These are phyloP conservation scores for Martiniozyma asiatica DNA, from an alignment of 1,139 yeast species.

Conservation along the genomic window DNA sequence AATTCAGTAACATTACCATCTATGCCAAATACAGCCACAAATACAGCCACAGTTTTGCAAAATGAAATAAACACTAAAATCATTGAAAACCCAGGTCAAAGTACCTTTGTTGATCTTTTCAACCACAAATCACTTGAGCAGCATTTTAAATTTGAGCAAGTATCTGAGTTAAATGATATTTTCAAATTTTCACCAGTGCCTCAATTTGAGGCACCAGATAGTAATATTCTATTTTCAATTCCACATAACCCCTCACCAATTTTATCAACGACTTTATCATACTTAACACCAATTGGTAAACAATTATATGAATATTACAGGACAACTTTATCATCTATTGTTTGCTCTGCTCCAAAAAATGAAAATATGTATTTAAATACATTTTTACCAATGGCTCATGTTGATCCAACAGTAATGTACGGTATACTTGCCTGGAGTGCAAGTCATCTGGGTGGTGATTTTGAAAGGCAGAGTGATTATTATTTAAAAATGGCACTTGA, in stretches of 20 bases:
- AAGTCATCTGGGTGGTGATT: slow-evolving; percentile 40
- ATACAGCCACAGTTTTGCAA: background rate
- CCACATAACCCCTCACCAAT: slow-evolving; percentile 20
- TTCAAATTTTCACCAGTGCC: slow-evolving; percentile 10
- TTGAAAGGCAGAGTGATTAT: slow-evolving; percentile 30
- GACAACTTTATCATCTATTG: slow-evolving; percentile 42
- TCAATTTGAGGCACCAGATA: slow-evolving; percentile 1
- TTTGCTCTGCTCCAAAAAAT: slow-evolving; percentile 54
- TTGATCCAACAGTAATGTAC: slow-evolving; percentile 54
- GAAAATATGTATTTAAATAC: slow-evolving; percentile 61
- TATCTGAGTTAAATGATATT: slow-evolving; percentile 9
- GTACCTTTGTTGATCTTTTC: background rate
- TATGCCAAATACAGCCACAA: background rate
- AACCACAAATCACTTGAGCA: slow-evolving; percentile 10
- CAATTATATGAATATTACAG: slow-evolving; percentile 55
- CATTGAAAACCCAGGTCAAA: background rate
- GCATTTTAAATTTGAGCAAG: slow-evolving; percentile 10
- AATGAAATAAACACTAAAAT: background rate
- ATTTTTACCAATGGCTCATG: slow-evolving; percentile 69
- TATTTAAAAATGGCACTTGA: slow-evolving; percentile 36
- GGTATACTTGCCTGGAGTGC: slow-evolving; percentile 74
- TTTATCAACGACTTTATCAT: slow-evolving; percentile 17
- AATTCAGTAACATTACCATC: background rate
- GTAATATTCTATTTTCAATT: background rate
- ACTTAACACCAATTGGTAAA: slow-evolving; percentile 32